These are phyloP conservation scores for Tylopilus rubrobrunneus DNA, from an alignment of 768 basidiomycete species.

Conservation along the genomic window DNA sequence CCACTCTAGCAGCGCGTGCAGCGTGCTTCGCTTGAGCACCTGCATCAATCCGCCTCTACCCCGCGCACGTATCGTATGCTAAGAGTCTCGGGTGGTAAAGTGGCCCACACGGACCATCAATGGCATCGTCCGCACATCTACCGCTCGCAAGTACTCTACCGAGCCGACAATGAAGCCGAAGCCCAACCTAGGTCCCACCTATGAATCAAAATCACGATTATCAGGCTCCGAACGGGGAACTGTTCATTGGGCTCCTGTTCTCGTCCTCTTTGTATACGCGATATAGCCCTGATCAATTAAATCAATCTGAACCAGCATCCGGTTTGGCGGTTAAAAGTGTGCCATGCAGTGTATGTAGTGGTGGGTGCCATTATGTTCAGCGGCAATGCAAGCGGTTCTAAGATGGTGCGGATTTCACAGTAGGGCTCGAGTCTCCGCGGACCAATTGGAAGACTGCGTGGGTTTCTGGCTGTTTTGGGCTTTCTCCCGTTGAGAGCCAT, in stretches of 20 bases:
- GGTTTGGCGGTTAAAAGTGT: background rate
- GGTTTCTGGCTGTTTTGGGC: conserved; percentile 15
- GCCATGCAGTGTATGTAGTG: background rate
- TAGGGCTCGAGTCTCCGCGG: conserved; percentile 22
- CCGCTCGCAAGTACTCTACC: background rate
- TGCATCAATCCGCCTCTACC: conserved; percentile 2
- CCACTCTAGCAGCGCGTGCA: conserved; percentile 5
- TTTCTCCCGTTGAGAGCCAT: conserved; percentile 12
- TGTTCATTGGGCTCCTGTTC: background rate
- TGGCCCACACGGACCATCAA: background rate
- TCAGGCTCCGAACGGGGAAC: background rate
- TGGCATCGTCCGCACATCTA: conserved; percentile 5
- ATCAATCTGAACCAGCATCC: background rate
- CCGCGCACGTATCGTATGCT: conserved; percentile 5
- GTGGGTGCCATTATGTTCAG: conserved; percentile 1
- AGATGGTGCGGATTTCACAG: conserved; percentile 3
- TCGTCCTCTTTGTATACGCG: conserved; percentile 10
- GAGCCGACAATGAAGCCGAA: background rate
- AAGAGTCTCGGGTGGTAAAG: background rate
- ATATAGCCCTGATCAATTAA: conserved; percentile 5
- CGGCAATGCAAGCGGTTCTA: conserved; percentile 6
- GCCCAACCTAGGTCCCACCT: background rate
- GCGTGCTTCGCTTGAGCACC: background rate
- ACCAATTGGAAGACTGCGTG: conserved; percentile 14
- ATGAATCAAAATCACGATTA: background rate